These are phyloP conservation scores for Fonsecaea monophora DNA, from an alignment of 2,329 filamentous ascomycete genomes.

Conservation along the genomic window DNA sequence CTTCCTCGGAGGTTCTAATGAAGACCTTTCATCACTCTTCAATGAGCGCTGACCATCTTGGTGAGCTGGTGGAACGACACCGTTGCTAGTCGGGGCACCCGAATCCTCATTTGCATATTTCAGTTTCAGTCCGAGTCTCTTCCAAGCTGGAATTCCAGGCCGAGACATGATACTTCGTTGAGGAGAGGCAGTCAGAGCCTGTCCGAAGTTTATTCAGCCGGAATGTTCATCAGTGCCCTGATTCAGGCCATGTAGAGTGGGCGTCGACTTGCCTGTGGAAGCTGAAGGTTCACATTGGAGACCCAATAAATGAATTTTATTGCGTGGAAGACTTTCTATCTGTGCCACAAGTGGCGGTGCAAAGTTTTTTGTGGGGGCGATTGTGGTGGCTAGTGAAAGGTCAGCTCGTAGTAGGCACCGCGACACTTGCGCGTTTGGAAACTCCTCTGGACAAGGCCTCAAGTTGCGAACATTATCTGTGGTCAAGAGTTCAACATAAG, in stretches of 20 bases:
- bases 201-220: conserved; percentile 6
- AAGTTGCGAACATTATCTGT: conserved; percentile 16
- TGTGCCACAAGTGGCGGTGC: conserved; percentile 20
- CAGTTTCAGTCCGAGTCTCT: conserved; percentile 65
- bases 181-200: not conserved
- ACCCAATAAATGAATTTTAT: conserved; percentile 15
- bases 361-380: conserved; percentile 1
- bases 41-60: conserved; percentile 9
- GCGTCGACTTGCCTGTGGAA: not conserved
- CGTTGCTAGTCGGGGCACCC: conserved; percentile 3
- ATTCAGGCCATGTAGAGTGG: conserved; percentile 3
- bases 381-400: conserved; percentile 4
- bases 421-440: conserved; percentile 21
- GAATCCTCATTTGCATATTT: conserved; percentile 57
- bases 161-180: conserved; percentile 24
- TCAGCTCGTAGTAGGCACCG: conserved; percentile 15
- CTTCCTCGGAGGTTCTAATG: conserved; percentile 30
- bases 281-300: conserved; percentile 11
- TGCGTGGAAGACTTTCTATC: not conserved
- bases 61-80: not conserved
- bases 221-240: not conserved
- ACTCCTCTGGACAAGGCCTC: not conserved
- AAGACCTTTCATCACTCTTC: not conserved
- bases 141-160: conserved; percentile 62
- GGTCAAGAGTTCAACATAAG: conserved; percentile 19